Evolutionary conservation across 768 basidiomycete species (phyloP).

Genomic region (Chalciporus piperatus): DNA sequence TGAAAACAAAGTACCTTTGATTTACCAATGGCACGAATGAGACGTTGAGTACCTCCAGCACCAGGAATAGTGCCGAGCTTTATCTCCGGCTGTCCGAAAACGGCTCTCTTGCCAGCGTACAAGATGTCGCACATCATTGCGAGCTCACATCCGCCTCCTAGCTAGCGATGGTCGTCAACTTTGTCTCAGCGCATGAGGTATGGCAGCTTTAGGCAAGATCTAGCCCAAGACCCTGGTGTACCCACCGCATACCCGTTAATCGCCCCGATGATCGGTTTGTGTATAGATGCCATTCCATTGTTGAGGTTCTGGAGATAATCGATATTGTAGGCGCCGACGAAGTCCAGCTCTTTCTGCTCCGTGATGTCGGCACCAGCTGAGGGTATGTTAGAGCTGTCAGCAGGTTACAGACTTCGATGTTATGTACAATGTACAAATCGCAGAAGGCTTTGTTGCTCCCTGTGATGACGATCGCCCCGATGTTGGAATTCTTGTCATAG

Average conservation of each 20-base stretch:
- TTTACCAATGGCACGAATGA: constrained; percentile 83
- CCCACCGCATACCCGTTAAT: constrained; percentile 88
- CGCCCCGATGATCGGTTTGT: constrained; percentile 92
- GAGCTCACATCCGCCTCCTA: constrained; percentile 95
- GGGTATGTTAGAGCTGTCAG: constrained; percentile 20
- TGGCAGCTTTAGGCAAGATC: neutral
- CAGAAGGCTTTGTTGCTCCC: constrained; percentile 83
- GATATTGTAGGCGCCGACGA: constrained; percentile 42
- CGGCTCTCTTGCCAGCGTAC: constrained; percentile 80
- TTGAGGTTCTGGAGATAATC: constrained; percentile 46
- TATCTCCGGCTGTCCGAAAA: constrained; percentile 95
- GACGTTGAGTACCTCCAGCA: constrained; percentile 89
- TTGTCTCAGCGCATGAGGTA: neutral
- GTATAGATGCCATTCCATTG: constrained; percentile 46
- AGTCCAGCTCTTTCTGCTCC: constrained; percentile 89
- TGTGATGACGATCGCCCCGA: constrained; percentile 88
- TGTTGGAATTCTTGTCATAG: constrained; percentile 63
- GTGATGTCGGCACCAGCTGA: constrained; percentile 94
- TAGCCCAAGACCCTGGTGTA: neutral
- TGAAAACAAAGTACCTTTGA: constrained; percentile 37
- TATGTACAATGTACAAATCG: constrained; percentile 1
- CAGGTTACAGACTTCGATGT: neutral
- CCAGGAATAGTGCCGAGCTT: constrained; percentile 93
- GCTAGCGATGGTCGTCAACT: constrained; percentile 40
- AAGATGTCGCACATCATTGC: constrained; percentile 96